Conservation (phyloP, 495 filamentous ascomycete species). For the Aspergillus biplanus region DNA sequence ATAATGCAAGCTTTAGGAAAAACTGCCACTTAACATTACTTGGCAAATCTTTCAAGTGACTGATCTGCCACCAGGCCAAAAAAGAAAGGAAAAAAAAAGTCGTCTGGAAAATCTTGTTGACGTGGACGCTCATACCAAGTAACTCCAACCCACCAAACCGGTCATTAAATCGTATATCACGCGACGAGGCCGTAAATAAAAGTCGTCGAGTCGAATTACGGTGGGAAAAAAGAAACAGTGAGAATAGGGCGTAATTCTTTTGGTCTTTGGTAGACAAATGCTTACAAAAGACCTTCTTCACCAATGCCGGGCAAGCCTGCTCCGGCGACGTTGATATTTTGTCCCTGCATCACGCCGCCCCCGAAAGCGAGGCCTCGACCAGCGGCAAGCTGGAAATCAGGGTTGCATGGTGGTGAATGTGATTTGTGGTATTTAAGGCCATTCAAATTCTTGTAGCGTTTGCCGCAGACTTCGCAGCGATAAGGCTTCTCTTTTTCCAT, state of each 20-base stretch:
- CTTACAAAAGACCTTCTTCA: constrained; percentile 53
- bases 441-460: constrained; percentile 99
- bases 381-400: constrained; percentile 50
- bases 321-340: constrained; percentile 55
- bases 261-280: not conserved
- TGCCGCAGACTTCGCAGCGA: constrained; percentile 93
- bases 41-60: constrained; percentile 11
- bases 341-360: constrained; percentile 54
- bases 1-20: not conserved
- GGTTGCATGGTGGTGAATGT: constrained; percentile 75
- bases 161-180: constrained; percentile 34
- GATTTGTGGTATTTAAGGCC: constrained; percentile 92
- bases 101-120: constrained; percentile 18
- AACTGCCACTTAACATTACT: not conserved
- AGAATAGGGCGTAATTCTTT: constrained; percentile 17
- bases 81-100: not conserved
- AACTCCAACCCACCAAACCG: constrained; percentile 36
- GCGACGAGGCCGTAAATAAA: constrained; percentile 26
- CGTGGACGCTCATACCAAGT: constrained; percentile 27
- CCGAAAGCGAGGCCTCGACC: constrained; percentile 46
- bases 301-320: constrained; percentile 56
- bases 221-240: constrained; percentile 19
- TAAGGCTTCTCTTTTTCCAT: constrained; percentile 99
- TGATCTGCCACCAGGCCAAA: constrained; percentile 20
- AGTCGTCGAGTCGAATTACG: constrained; percentile 29